Evolutionary conservation across 2,329 filamentous ascomycete species (phyloP), one percentile per base, ranked within the genome.

Genomic region (Colletotrichum magnum): DNA sequence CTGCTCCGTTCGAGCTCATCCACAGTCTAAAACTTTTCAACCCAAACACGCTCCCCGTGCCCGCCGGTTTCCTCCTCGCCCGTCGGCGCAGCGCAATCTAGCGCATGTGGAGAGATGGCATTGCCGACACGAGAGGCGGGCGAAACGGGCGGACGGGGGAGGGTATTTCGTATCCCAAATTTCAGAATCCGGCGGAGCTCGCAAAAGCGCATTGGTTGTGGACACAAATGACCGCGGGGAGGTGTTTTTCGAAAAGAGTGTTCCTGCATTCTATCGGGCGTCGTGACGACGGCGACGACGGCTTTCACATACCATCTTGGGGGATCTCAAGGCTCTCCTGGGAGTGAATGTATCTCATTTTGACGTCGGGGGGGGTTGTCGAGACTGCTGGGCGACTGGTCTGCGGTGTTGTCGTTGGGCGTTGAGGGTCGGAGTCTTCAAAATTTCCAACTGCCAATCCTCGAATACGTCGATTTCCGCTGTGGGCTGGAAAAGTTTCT

Each of bases 341-440:
- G 83, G 94, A 97, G 91, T 98, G 94, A 89, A 99, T 97, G 94
- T 98, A 98, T 90, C 93, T 97, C 96, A 98, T 98, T 88, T 93
- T 98, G 93, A 87, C 86, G 85, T 83, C 83, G 79, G 81, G 82
- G 82, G 82, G 81, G 79, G 79, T 60, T 67, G 62, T 69, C 67
- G 67, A 36, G 63, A 56, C 48, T 61, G 66, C 57, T 67, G 64
- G 67, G 57, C 65, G 67, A 66, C 62, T 65, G 67, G 67, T 66
- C 62, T 59, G 59, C 47, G 59, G 52, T 50, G 39, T 18, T 59
- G 32, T 67, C 67, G 56, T 60, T 69, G 80, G 79, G 80, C 80
- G 79, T 81, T 83, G 82, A 71, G 64, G 62, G 53, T 48, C 47
- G 52, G 5, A 28, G 39, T 54, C 32, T 45, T 67, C 50, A 16